Evolutionary conservation across 2,329 filamentous ascomycete species (phyloP).

Genomic region (Scedosporium apiospermum): DNA sequence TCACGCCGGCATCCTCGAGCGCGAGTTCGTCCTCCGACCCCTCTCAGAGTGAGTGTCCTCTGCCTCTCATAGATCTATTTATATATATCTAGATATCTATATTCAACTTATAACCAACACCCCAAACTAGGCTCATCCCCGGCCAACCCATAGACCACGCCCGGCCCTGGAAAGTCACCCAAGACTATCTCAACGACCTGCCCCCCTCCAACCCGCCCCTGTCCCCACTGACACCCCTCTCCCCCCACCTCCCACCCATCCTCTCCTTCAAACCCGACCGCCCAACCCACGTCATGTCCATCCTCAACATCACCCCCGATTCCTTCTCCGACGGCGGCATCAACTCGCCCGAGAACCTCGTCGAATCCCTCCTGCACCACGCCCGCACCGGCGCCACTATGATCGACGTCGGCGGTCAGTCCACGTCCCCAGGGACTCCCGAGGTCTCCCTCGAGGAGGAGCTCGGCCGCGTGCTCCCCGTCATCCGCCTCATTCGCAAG

Average conservation of each 20-base stretch:
- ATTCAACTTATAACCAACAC: not conserved
- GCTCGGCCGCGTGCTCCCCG: slow-evolving; percentile 65
- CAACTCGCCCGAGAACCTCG: slow-evolving; percentile 46
- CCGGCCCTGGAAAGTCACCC: slow-evolving; percentile 50
- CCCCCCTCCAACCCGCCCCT: slow-evolving; percentile 37
- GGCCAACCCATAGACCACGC: slow-evolving; percentile 39
- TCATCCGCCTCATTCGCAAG: slow-evolving; percentile 62
- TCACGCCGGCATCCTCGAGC: slow-evolving; percentile 75
- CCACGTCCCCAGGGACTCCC: slow-evolving; percentile 67
- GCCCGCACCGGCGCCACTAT: slow-evolving; percentile 67
- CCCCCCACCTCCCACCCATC: slow-evolving; percentile 37
- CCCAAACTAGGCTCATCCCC: slow-evolving; percentile 40
- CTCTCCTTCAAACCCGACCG: slow-evolving; percentile 48
- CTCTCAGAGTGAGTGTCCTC: slow-evolving; percentile 56
- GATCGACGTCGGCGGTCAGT: slow-evolving; percentile 89
- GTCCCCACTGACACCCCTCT: slow-evolving; percentile 50
- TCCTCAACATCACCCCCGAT: slow-evolving; percentile 89
- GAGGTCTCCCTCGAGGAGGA: slow-evolving; percentile 68
- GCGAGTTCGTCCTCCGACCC: slow-evolving; percentile 88
- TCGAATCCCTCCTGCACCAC: slow-evolving; percentile 49
- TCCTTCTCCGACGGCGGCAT: slow-evolving; percentile 89
- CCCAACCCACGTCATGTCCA: slow-evolving; percentile 78
- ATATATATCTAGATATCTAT: too few species aligned
- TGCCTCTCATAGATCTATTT: too few species aligned
- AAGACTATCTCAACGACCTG: slow-evolving; percentile 53